Evolutionary conservation across 352 stramenopile genomes (phyloP).

Genomic region (Phytopythium oedochilum): DNA sequence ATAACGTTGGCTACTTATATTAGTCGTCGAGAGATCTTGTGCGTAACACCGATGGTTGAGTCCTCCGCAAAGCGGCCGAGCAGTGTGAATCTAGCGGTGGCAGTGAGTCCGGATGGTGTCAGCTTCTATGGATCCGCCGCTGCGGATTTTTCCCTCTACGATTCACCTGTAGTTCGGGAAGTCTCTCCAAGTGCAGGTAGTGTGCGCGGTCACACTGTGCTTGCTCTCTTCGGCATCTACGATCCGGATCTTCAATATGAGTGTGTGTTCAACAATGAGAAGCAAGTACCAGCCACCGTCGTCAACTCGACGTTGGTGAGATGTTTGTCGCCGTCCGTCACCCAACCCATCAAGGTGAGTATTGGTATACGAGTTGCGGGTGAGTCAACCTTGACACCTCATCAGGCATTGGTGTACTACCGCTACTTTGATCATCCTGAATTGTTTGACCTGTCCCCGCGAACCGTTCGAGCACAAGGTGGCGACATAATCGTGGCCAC

Average conservation of each 20-base stretch:
- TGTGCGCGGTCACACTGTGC: constrained; percentile 14
- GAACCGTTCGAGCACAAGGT: constrained; percentile 12
- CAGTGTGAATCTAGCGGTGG: constrained; percentile 5
- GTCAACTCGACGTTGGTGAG: constrained; percentile 16
- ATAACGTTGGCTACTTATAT: constrained; percentile 12
- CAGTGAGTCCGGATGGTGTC: constrained; percentile 25
- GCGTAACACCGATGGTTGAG: constrained; percentile 6
- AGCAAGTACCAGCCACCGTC: constrained; percentile 1
- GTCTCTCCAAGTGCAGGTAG: constrained; percentile 22
- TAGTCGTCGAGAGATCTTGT: constrained; percentile 21
- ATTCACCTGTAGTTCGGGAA: constrained; percentile 4
- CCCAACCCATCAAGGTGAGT: constrained; percentile 1
- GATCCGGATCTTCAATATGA: constrained; percentile 19
- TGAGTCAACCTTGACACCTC: background rate
- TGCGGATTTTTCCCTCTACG: constrained; percentile 17
- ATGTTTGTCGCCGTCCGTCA: constrained; percentile 12
- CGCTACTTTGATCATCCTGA: constrained; percentile 18
- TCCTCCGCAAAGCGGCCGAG: background rate
- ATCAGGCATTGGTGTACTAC: background rate
- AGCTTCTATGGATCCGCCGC: constrained; percentile 13
- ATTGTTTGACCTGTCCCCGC: constrained; percentile 17
- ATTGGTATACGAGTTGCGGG: constrained; percentile 2
- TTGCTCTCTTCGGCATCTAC: constrained; percentile 15
- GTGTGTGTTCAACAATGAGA: constrained; percentile 17
- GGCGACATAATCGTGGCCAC: constrained; percentile 23